A percentile compares a stretch with the other conserved stretches of the same genome.
These are phyloP conservation scores for Aureobasidium sp. DNA, from an alignment of 2,329 filamentous ascomycete species.

Conservation along the genomic window DNA sequence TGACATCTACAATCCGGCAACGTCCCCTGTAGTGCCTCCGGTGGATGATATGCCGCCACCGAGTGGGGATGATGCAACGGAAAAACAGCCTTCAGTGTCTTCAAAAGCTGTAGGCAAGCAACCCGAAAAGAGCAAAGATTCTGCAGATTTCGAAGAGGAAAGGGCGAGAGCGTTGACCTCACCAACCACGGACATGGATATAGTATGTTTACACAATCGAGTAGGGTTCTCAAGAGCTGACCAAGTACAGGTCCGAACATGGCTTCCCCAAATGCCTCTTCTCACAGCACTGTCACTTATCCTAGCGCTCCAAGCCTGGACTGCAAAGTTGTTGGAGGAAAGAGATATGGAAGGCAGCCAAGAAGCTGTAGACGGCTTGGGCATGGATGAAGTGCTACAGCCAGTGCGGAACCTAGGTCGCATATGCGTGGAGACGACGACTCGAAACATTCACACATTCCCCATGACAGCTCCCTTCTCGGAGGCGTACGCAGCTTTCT, in stretches of 20 bases:
- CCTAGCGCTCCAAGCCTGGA: constrained; percentile 8
- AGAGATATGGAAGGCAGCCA: constrained; percentile 2
- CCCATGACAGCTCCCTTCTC: constrained; percentile 79
- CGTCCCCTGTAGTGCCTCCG: constrained; percentile 62
- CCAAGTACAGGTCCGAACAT: constrained; percentile 1
- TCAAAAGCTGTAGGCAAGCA: constrained; percentile 96
- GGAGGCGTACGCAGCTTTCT: constrained; percentile 87
- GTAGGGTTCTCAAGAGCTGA: constrained; percentile 14
- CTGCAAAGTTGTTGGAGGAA: constrained; percentile 4
- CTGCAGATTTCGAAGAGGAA: constrained; percentile 47
- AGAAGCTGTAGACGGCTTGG: constrained; percentile 26
- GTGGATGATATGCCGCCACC: background rate
- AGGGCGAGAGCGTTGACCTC: constrained; percentile 31
- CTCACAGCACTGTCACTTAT: constrained; percentile 1
- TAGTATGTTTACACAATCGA: background rate
- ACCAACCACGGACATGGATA: constrained; percentile 52
- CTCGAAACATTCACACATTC: constrained; percentile 54
- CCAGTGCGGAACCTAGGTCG: constrained; percentile 38
- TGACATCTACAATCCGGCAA: constrained; percentile 60
- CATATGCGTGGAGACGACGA: constrained; percentile 55
- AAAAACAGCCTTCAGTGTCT: constrained; percentile 64
- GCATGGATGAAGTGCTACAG: constrained; percentile 19
- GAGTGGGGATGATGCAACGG: constrained; percentile 29
- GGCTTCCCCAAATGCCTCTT: constrained; percentile 11
- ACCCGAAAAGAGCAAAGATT: constrained; percentile 61